Conservation (phyloP, 1,284 basidiomycete genomes). For the Termitomyces sp. region DNA sequence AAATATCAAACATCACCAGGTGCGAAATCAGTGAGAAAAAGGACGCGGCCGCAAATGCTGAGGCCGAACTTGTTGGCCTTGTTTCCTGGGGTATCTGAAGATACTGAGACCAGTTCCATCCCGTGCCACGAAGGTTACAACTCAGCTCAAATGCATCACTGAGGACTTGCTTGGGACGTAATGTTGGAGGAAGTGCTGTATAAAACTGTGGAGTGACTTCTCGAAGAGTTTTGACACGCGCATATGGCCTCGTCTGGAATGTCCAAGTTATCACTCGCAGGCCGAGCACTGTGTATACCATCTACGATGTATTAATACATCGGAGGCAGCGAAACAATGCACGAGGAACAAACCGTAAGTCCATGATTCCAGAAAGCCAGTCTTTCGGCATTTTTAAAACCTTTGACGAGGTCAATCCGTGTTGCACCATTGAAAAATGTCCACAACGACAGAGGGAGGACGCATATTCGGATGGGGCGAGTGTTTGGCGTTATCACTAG, state of each 20-base stretch:
- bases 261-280: slow-evolving; percentile 36
- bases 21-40: slow-evolving; percentile 32
- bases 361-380: slow-evolving; percentile 35
- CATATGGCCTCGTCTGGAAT: slow-evolving; percentile 27
- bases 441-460: slow-evolving; percentile 41
- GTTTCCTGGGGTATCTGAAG: slow-evolving; percentile 39
- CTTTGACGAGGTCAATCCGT: slow-evolving; percentile 36
- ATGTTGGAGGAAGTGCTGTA: background rate
- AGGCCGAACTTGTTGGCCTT: slow-evolving; percentile 31
- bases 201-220: slow-evolving; percentile 11
- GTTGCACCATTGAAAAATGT: slow-evolving; percentile 36
- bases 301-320: slow-evolving; percentile 20
- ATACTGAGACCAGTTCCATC: slow-evolving; percentile 49
- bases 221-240: slow-evolving; percentile 19
- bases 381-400: slow-evolving; percentile 25
- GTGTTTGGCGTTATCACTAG: slow-evolving; percentile 44
- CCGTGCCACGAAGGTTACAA: slow-evolving; percentile 44
- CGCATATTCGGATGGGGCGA: slow-evolving; percentile 34
- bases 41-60: slow-evolving; percentile 34
- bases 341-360: slow-evolving; percentile 29
- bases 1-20: slow-evolving; percentile 34
- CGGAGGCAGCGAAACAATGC: background rate
- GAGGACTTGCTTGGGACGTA: slow-evolving; percentile 14
- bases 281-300: slow-evolving; percentile 27
- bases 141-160: slow-evolving; percentile 44